Evolutionary conservation across 768 basidiomycete species (phyloP).

Genomic region (Boletus sp.): DNA sequence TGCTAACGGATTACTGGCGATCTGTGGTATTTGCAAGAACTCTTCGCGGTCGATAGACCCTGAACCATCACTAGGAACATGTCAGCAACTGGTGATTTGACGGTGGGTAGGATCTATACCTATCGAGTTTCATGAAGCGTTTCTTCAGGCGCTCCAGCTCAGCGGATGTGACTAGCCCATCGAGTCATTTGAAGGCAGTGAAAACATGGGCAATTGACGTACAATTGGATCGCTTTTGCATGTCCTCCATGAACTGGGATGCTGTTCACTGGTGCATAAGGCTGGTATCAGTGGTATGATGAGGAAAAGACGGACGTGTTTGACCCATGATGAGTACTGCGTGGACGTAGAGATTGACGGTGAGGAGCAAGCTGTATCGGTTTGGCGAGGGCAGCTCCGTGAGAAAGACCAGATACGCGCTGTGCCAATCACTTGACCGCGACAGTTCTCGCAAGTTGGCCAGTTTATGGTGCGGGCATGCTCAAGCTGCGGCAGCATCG

Average conservation of each 20-base stretch:
- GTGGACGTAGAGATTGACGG: not conserved
- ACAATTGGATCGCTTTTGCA: slow-evolving; percentile 98
- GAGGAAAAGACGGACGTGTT: slow-evolving; percentile 56
- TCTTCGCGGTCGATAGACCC: slow-evolving; percentile 99
- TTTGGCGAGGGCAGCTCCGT: slow-evolving; percentile 9
- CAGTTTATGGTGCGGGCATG: slow-evolving; percentile 23
- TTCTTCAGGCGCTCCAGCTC: slow-evolving; percentile 97
- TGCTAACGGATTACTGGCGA: slow-evolving; percentile 95
- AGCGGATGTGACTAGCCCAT: slow-evolving; percentile 75
- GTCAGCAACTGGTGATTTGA: not conserved
- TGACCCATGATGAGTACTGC: slow-evolving; percentile 62
- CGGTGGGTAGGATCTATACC: slow-evolving; percentile 41
- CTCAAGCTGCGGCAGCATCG: slow-evolving; percentile 4
- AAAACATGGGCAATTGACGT: slow-evolving; percentile 33
- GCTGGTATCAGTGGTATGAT: not conserved
- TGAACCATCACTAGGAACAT: slow-evolving; percentile 72
- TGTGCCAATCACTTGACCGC: not conserved
- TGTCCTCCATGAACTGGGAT: slow-evolving; percentile 96
- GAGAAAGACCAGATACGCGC: slow-evolving; percentile 13
- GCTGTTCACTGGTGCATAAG: slow-evolving; percentile 39
- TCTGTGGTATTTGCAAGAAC: slow-evolving; percentile 98
- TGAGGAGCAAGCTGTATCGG: not conserved
- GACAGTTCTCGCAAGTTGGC: not conserved
- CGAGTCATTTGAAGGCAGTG: slow-evolving; percentile 7
- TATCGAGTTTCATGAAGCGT: slow-evolving; percentile 99